Evolutionary conservation across 179 eudicot genomes (phyloP).

Genomic region (Corrigiola litoralis): DNA sequence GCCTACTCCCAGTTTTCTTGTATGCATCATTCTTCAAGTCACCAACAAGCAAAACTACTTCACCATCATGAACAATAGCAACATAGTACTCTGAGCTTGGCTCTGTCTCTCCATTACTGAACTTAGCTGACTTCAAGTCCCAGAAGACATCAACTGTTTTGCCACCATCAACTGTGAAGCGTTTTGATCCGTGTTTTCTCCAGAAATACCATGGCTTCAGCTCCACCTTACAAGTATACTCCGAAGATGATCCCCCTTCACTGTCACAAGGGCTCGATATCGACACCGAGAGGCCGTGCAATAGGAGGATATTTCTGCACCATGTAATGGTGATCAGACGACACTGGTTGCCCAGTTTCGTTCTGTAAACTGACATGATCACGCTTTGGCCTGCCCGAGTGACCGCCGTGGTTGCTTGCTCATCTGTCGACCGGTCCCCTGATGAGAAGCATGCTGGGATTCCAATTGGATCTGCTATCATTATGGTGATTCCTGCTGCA

Average conservation of each 20-base stretch:
- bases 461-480: conserved; percentile 44
- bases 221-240: conserved; percentile 61
- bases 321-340: conserved; percentile 67
- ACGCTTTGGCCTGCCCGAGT: conserved; percentile 66
- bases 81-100: conserved; percentile 70
- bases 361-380: conserved; percentile 55
- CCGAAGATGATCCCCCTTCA: conserved; percentile 6
- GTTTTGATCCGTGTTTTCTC: conserved; percentile 69
- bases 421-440: conserved; percentile 31
- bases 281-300: conserved; percentile 70
- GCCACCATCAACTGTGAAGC: conserved; percentile 39
- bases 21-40: conserved; percentile 71
- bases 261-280: conserved; percentile 22
- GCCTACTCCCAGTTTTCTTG: conserved; percentile 59
- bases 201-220: conserved; percentile 86
- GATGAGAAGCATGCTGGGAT: conserved; percentile 67
- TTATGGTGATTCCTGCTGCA: conserved; percentile 8
- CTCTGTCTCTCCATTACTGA: conserved; percentile 58
- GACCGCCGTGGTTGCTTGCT: conserved; percentile 31
- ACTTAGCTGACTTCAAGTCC: conserved; percentile 64
- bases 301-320: conserved; percentile 64
- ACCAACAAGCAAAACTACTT: conserved; percentile 58
- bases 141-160: conserved; percentile 53
- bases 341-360: conserved; percentile 51
- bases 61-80: conserved; percentile 56